phyloP scores from a whole-genome alignment of 2,329 filamentous ascomycete genomes.

The Ophiostoma tasmaniense region DNA sequence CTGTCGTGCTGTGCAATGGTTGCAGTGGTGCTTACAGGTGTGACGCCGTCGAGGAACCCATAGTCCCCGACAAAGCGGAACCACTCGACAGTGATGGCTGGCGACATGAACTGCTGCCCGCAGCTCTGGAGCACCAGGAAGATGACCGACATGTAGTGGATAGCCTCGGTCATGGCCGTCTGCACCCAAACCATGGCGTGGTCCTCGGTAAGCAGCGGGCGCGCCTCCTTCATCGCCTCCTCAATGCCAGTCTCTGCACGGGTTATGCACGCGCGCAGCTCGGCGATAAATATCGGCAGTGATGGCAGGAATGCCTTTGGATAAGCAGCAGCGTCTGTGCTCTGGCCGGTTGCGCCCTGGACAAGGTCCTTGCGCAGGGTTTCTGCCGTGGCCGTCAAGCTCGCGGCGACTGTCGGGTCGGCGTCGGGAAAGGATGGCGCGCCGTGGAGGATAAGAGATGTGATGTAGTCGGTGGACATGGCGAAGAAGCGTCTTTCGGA shows the following conservation, averaged over 20 bases:
- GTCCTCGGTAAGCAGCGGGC: slow-evolving; percentile 40
- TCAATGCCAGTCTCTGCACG: slow-evolving; percentile 41
- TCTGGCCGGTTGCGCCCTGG: slow-evolving; percentile 9
- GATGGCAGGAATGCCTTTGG: slow-evolving; percentile 35
- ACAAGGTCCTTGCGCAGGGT: slow-evolving; percentile 15
- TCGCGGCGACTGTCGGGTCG: background rate
- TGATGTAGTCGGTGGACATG: slow-evolving; percentile 51
- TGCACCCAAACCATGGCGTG: slow-evolving; percentile 52
- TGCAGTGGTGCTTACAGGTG: slow-evolving; percentile 37
- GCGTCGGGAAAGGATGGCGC: slow-evolving; percentile 19
- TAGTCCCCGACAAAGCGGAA: slow-evolving; percentile 62
- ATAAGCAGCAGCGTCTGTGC: slow-evolving; percentile 10
- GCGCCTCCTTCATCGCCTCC: slow-evolving; percentile 43
- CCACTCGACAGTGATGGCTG: slow-evolving; percentile 58
- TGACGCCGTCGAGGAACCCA: slow-evolving; percentile 60
- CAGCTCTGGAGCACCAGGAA: slow-evolving; percentile 60
- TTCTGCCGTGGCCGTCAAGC: slow-evolving; percentile 5
- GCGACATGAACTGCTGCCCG: slow-evolving; percentile 45
- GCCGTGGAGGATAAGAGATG: slow-evolving; percentile 38
- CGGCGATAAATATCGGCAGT: slow-evolving; percentile 40
- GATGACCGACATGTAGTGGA: slow-evolving; percentile 64
- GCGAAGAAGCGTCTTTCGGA: slow-evolving; percentile 61
- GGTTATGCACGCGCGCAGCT: slow-evolving; percentile 41
- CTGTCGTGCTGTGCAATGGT: background rate
- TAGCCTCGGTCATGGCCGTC: slow-evolving; percentile 58